These are phyloP conservation scores for Circinella umbellata DNA, from an alignment of 371 early-diverging fungal genomes.

Conservation along the genomic window DNA sequence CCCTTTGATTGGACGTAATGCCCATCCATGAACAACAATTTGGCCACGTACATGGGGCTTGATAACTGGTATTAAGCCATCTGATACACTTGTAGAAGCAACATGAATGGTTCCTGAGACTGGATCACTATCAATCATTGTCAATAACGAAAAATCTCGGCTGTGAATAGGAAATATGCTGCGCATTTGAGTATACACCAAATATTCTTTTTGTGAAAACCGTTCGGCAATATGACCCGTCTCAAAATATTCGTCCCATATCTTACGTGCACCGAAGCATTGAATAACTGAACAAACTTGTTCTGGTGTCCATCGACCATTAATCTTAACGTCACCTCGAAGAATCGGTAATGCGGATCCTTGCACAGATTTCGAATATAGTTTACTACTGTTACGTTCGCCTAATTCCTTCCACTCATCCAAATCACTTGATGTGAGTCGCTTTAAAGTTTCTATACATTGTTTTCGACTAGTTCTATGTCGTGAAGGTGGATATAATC, in stretches of 20 bases:
- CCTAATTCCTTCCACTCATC: conserved; percentile 54
- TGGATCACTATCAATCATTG: conserved; percentile 58
- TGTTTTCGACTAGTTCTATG: conserved; percentile 40
- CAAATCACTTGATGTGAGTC: conserved; percentile 37
- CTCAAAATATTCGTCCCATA: conserved; percentile 65
- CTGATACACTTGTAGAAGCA: conserved; percentile 61
- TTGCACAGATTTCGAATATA: conserved; percentile 50
- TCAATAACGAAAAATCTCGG: conserved; percentile 55
- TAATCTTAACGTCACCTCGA: conserved; percentile 52
- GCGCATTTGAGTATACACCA: conserved; percentile 52
- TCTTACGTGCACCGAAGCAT: conserved; percentile 49
- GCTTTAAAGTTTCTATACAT: conserved; percentile 47
- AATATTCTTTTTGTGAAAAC: conserved; percentile 58
- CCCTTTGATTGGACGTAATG: conserved; percentile 43
- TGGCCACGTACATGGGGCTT: conserved; percentile 53
- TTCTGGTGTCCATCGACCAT: conserved; percentile 56
- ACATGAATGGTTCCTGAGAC: conserved; percentile 56
- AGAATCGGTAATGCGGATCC: conserved; percentile 55
- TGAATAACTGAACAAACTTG: conserved; percentile 58
- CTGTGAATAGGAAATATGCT: conserved; percentile 57
- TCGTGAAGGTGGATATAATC: conserved; percentile 42
- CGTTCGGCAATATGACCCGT: conserved; percentile 56
- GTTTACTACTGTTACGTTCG: conserved; percentile 42
- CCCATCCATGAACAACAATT: conserved; percentile 61
- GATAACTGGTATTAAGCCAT: conserved; percentile 53